Evolutionary conservation across 169 alveolate genomes (phyloP).

Genomic region (Plasmodium sp.): DNA sequence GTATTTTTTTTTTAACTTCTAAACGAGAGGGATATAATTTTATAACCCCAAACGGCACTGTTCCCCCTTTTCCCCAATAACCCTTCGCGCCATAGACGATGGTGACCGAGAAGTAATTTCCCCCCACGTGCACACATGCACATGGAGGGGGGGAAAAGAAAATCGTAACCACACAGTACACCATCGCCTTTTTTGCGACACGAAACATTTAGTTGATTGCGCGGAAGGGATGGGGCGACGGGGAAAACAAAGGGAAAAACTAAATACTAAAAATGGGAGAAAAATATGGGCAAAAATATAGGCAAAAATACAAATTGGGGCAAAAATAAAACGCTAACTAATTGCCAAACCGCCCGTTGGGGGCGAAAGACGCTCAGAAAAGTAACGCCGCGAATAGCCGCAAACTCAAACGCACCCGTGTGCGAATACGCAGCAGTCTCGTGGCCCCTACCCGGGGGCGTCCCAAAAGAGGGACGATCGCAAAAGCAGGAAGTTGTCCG

Average conservation of each 20-base stretch:
- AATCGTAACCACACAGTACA: not conserved
- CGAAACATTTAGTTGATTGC: not conserved
- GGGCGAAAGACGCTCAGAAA: not conserved
- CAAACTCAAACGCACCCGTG: not conserved
- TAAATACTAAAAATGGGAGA: not conserved
- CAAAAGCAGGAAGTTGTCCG: slow-evolving; percentile 57
- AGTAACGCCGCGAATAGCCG: not conserved
- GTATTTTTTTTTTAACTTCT: not conserved
- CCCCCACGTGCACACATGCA: not conserved
- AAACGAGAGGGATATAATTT: not conserved
- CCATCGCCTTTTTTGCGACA: not conserved
- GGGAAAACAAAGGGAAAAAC: not conserved
- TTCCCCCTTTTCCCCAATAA: not conserved
- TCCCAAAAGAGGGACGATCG: slow-evolving; percentile 38
- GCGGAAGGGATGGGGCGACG: not conserved
- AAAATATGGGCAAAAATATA: too few relatives aligned
- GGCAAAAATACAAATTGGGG: not conserved
- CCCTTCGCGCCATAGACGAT: not conserved
- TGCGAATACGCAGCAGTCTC: not conserved
- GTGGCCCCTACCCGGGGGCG: not conserved
- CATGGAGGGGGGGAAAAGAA: not conserved
- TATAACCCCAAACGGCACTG: not conserved
- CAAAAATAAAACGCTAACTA: not conserved
- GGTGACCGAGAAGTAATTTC: not conserved
- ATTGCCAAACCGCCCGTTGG: not conserved